phyloP scores from a whole-genome alignment of 306 rosid species.

The Notholithocarpus densiflorus region DNA sequence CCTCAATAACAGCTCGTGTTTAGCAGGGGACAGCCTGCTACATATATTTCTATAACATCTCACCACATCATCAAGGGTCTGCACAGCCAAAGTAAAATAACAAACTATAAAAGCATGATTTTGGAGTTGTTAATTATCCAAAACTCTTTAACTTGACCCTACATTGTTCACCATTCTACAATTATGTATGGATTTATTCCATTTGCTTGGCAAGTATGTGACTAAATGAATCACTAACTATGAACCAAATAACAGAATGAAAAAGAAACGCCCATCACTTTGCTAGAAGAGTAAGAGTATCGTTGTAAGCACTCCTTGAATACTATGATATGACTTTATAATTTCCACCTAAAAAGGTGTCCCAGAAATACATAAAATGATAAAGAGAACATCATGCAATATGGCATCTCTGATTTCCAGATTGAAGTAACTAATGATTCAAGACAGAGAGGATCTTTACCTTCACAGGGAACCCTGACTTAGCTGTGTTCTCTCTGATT shows the following conservation, averaged over 20 bases:
- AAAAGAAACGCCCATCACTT: not conserved
- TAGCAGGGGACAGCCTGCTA: constrained; percentile 48
- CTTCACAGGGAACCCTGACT: constrained; percentile 49
- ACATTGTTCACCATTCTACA: constrained; percentile 1
- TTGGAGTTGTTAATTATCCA: not conserved
- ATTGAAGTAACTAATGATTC: not conserved
- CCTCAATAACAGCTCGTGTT: constrained; percentile 68
- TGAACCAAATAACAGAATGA: not conserved
- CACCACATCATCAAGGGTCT: constrained; percentile 72
- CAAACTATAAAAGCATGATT: constrained; percentile 6
- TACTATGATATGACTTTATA: no score
- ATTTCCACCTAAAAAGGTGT: no score
- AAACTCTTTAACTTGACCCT: not conserved
- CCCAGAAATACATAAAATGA: not conserved
- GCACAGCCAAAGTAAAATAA: constrained; percentile 27
- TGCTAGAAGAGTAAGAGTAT: no score
- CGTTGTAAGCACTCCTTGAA: no score
- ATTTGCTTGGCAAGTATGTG: constrained; percentile 1
- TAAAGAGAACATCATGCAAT: constrained; percentile 2
- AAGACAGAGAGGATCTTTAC: constrained; percentile 26
- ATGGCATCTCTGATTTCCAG: constrained; percentile 1
- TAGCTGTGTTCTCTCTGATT: constrained; percentile 34
- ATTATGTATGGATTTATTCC: not conserved
- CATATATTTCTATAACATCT: constrained; percentile 49
- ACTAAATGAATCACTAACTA: not conserved